phyloP scores from a whole-genome alignment of 441 rosid genomes.

The Gossypium gossypioides region DNA sequence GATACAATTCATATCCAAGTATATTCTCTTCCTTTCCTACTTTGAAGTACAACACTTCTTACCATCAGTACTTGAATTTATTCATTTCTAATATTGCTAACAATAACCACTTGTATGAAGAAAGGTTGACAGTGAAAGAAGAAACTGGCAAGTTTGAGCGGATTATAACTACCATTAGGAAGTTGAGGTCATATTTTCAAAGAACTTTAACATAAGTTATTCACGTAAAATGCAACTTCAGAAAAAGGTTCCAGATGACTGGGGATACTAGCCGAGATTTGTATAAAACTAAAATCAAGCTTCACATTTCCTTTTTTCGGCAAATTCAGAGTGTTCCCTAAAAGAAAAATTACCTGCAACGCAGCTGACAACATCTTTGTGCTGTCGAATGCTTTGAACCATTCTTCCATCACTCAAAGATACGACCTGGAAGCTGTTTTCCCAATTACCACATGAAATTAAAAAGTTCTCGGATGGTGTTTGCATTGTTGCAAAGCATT shows the following conservation, averaged over 20 bases:
- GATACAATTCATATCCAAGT: not conserved
- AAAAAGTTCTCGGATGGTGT: conserved; percentile 67
- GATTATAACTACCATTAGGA: not conserved
- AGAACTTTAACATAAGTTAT: not conserved
- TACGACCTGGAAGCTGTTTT: conserved; percentile 86
- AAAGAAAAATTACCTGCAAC: conserved; percentile 69
- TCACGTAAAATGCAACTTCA: not conserved
- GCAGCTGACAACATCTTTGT: conserved; percentile 95
- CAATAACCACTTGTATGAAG: not conserved
- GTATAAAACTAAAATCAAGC: not conserved
- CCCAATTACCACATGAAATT: conserved; percentile 97
- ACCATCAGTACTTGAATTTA: not conserved
- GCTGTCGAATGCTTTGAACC: conserved; percentile 93
- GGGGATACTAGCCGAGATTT: not conserved
- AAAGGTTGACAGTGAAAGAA: not conserved
- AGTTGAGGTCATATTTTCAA: conserved; percentile 2
- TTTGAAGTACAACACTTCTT: not conserved
- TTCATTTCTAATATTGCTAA: not conserved
- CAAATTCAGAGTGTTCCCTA: not conserved
- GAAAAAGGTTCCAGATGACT: not conserved
- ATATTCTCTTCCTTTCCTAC: not conserved
- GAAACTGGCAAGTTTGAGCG: not conserved
- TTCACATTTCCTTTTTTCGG: not conserved
- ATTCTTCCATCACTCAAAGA: conserved; percentile 85
- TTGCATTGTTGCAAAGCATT: conserved; percentile 71